Conservation (phyloP, 345 rosid species). For the Salix exigua region DNA sequence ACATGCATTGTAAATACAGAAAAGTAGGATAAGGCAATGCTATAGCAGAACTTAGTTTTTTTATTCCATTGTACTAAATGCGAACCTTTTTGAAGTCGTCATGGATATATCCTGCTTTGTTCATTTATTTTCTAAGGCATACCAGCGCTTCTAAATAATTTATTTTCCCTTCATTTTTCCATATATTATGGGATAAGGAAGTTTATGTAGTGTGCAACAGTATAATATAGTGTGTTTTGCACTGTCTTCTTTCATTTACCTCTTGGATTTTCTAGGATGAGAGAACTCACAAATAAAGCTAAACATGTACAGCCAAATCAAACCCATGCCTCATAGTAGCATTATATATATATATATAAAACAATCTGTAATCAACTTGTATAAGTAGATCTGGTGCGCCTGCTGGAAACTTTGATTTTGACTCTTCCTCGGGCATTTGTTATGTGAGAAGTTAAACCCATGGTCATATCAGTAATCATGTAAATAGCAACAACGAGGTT, state of each 20-base stretch:
- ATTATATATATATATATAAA: no score
- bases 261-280: no score
- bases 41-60: neutral
- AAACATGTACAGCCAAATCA: neutral
- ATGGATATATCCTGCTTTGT: neutral
- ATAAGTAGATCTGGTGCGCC: neutral
- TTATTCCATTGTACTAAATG: neutral
- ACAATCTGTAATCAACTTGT: neutral
- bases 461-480: no score
- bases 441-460: no score
- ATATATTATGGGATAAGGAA: neutral
- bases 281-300: neutral
- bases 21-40: neutral
- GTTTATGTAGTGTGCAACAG: neutral
- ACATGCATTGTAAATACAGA: neutral
- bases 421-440: no score
- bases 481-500: no score
- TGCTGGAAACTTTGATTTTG: neutral
- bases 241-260: neutral
- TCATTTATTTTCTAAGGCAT: neutral
- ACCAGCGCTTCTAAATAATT: neutral
- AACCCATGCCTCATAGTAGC: neutral
- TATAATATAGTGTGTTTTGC: neutral
- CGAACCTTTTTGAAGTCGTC: neutral
- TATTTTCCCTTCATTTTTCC: neutral